phyloP scores from a whole-genome alignment of 352 stramenopile genomes.

The Pythium myriotylum region DNA sequence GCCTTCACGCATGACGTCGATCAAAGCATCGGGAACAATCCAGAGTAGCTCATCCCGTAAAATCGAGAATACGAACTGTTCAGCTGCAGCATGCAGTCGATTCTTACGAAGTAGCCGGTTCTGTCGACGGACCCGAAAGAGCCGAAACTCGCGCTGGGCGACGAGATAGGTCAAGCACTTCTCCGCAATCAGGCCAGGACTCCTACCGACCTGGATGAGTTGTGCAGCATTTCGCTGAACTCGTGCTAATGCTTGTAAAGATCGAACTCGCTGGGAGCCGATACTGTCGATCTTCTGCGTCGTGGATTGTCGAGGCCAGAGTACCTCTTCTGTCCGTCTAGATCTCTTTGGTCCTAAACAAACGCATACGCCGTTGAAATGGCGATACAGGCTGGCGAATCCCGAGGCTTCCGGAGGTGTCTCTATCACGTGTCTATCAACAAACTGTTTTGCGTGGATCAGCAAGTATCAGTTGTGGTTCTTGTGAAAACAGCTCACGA shows the following conservation, averaged over 20 bases:
- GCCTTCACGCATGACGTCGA: conserved; percentile 44
- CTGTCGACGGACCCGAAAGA: conserved; percentile 32
- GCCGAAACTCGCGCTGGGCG: conserved; percentile 45
- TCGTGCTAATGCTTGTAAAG: conserved; percentile 46
- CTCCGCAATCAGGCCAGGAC: background rate
- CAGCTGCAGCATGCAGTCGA: conserved; percentile 22
- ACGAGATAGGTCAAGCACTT: background rate
- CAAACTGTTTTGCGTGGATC: no score
- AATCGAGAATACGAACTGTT: conserved; percentile 39
- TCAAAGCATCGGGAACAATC: conserved; percentile 34
- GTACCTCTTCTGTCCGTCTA: no score
- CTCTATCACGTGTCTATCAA: no score
- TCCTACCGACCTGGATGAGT: conserved; percentile 45
- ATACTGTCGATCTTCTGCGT: background rate
- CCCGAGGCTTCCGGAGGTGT: no score
- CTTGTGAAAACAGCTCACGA: no score
- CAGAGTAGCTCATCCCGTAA: conserved; percentile 9
- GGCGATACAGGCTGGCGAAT: no score
- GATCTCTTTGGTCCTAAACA: no score
- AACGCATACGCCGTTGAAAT: no score
- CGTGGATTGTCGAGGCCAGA: no score
- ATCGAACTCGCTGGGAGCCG: conserved; percentile 48
- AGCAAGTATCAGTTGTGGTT: no score
- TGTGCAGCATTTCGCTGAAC: conserved; percentile 43
- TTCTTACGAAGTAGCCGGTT: conserved; percentile 28